Conservation (phyloP, 2,329 filamentous ascomycete genomes). For the Trichoderma sp. region DNA sequence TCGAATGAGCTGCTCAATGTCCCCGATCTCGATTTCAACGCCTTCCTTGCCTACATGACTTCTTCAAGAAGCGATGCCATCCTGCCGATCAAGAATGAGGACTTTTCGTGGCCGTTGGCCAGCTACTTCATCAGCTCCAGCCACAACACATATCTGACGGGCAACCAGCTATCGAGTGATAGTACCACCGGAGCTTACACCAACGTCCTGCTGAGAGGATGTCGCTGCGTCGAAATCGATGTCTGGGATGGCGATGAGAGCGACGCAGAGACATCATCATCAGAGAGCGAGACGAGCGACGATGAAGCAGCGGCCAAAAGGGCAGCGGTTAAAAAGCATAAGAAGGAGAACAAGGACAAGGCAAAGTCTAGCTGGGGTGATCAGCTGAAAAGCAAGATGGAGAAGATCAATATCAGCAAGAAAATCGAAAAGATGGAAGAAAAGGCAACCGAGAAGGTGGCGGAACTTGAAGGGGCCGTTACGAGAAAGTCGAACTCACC, state of each 20-base stretch:
- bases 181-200: conserved; percentile 90
- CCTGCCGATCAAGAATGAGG: conserved; percentile 47
- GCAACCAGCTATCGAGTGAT: conserved; percentile 83
- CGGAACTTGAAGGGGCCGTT: conserved; percentile 12
- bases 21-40: conserved; percentile 50
- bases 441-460: conserved; percentile 33
- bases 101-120: conserved; percentile 76
- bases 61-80: conserved; percentile 52
- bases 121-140: conserved; percentile 95
- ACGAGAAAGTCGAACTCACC: conserved; percentile 35
- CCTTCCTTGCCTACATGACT: conserved; percentile 61
- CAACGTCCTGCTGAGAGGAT: conserved; percentile 79
- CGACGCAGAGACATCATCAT: conserved; percentile 69
- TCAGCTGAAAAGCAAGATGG: conserved; percentile 65
- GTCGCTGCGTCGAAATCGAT: conserved; percentile 90
- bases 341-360: conserved; percentile 52
- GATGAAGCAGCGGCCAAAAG: conserved; percentile 47
- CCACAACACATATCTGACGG: conserved; percentile 92
- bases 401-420: conserved; percentile 53
- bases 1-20: conserved; percentile 36
- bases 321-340: conserved; percentile 33
- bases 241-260: conserved; percentile 89
- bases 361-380: conserved; percentile 58
- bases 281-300: conserved; percentile 52
- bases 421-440: conserved; percentile 40